phyloP scores from a whole-genome alignment of 129 eudicot species.

The Flaveria linearis region DNA sequence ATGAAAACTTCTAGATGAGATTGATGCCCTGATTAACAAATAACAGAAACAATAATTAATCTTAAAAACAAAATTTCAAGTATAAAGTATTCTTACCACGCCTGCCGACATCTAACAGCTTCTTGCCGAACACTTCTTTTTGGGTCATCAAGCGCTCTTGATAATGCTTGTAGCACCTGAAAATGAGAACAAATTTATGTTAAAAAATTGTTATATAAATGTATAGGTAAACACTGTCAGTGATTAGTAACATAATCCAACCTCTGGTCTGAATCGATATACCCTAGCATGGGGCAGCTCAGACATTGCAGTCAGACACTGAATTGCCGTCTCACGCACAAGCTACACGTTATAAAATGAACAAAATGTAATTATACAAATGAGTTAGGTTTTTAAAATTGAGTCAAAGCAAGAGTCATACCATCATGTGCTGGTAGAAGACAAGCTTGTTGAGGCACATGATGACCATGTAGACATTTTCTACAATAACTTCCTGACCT shows the following conservation, averaged over 20 bases:
- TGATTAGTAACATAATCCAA: conserved; percentile 24
- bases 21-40: conserved; percentile 57
- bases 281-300: conserved; percentile 69
- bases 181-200: conserved; percentile 5
- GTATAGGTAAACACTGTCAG: neutral
- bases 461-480: conserved; percentile 54
- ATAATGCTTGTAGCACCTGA: conserved; percentile 68
- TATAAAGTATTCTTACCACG: conserved; percentile 58
- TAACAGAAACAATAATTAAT: neutral
- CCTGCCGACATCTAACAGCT: conserved; percentile 92
- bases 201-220: neutral
- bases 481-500: conserved; percentile 70
- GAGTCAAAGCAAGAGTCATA: conserved; percentile 25
- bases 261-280: conserved; percentile 87
- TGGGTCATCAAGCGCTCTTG: conserved; percentile 76
- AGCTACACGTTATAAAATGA: conserved; percentile 45
- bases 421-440: conserved; percentile 74
- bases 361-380: neutral
- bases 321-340: conserved; percentile 83
- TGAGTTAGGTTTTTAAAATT: neutral
- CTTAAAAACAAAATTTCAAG: neutral
- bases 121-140: conserved; percentile 91
- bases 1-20: conserved; percentile 55
- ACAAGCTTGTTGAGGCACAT: conserved; percentile 60
- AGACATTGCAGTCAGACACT: conserved; percentile 85